Evolutionary conservation across 331 rosid genomes (phyloP).

Genomic region (Spiraea crenata): DNA sequence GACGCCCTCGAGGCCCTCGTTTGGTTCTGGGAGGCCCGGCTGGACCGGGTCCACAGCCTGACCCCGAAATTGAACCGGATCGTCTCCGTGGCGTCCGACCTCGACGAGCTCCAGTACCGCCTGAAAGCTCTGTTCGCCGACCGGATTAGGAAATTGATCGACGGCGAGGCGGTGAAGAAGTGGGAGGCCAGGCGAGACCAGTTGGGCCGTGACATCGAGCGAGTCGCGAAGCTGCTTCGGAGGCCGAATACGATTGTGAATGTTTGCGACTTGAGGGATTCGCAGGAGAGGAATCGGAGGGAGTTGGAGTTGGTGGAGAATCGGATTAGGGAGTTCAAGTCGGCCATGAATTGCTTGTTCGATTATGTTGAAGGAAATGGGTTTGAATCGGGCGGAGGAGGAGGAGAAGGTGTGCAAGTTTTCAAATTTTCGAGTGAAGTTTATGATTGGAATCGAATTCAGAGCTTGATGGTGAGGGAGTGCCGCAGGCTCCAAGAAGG

Average conservation of each 20-base stretch:
- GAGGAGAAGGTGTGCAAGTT: slow-evolving; percentile 25
- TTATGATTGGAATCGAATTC: slow-evolving; percentile 49
- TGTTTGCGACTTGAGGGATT: background rate
- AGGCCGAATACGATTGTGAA: rapidly evolving
- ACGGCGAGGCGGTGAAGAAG: slow-evolving; percentile 52
- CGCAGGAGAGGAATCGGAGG: slow-evolving; percentile 28
- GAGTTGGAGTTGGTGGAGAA: slow-evolving; percentile 41
- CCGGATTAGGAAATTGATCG: slow-evolving; percentile 41
- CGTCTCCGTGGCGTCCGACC: slow-evolving; percentile 44
- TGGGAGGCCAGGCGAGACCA: slow-evolving; percentile 40
- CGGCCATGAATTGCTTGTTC: slow-evolving; percentile 60
- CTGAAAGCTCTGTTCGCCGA: slow-evolving; percentile 41
- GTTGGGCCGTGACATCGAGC: slow-evolving; percentile 32
- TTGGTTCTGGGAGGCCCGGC: slow-evolving; percentile 59
- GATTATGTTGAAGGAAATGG: slow-evolving; percentile 42
- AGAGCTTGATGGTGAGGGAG: slow-evolving; percentile 57
- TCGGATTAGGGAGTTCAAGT: slow-evolving; percentile 62
- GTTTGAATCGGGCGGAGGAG: slow-evolving; percentile 14
- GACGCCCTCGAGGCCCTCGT: slow-evolving; percentile 54
- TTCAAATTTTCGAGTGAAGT: slow-evolving; percentile 36
- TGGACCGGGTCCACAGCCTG: slow-evolving; percentile 45
- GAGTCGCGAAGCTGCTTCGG: background rate
- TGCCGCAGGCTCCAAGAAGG: slow-evolving; percentile 72
- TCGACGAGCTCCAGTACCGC: slow-evolving; percentile 44
- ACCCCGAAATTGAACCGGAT: slow-evolving; percentile 37